Conservation (phyloP, 352 stramenopile species). For the Phytophthora idaei region DNA sequence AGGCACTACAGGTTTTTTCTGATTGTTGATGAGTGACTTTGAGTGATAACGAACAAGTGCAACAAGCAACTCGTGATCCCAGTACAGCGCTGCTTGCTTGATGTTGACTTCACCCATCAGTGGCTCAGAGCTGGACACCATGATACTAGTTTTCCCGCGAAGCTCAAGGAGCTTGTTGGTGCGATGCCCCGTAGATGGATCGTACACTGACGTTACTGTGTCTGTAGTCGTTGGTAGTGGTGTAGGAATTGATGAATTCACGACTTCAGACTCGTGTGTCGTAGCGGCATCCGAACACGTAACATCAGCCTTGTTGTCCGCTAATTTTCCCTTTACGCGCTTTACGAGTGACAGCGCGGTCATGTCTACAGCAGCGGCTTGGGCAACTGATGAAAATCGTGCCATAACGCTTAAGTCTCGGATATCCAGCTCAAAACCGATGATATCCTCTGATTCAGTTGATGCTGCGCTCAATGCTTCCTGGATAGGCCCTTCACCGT, state of each 20-base stretch:
- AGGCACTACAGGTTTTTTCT: neutral
- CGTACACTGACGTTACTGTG: constrained; percentile 53
- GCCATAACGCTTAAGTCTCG: constrained; percentile 64
- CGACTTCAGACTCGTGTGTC: constrained; percentile 15
- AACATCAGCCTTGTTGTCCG: constrained; percentile 35
- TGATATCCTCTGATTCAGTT: constrained; percentile 18
- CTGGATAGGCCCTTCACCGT: constrained; percentile 45
- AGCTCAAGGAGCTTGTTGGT: constrained; percentile 67
- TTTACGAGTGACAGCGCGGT: constrained; percentile 56
- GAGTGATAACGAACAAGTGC: constrained; percentile 65
- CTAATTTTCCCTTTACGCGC: constrained; percentile 22
- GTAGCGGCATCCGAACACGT: constrained; percentile 38
- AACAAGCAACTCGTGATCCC: constrained; percentile 73
- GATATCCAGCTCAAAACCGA: constrained; percentile 71
- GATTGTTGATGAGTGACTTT: neutral
- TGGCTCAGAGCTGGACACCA: constrained; percentile 56
- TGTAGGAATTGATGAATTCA: constrained; percentile 4
- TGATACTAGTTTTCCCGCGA: constrained; percentile 53
- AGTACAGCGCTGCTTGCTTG: constrained; percentile 66
- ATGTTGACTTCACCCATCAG: constrained; percentile 57
- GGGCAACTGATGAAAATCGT: constrained; percentile 61
- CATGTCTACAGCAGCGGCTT: constrained; percentile 56
- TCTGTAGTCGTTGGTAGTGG: constrained; percentile 17
- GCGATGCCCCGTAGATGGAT: constrained; percentile 41
- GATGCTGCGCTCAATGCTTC: constrained; percentile 17